Conservation (phyloP, 495 filamentous ascomycete species). For the Penicillium herquei region DNA sequence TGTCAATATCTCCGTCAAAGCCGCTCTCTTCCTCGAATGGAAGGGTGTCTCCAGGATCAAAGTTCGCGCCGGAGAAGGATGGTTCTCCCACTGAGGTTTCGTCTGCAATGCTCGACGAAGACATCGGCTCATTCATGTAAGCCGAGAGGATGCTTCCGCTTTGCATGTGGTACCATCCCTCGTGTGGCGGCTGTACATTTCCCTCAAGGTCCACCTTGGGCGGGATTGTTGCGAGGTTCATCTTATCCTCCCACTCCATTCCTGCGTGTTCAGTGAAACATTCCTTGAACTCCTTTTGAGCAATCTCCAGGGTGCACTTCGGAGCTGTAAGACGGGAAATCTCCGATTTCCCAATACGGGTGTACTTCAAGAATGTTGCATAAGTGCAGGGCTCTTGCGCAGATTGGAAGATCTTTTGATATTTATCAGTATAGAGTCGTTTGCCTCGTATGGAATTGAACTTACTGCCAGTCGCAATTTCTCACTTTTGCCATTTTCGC, state of each 20-base stretch:
- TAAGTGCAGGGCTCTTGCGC: conserved; percentile 47
- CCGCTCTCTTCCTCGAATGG: background rate
- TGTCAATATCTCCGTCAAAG: background rate
- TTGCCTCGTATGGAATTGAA: background rate
- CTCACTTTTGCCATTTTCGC: conserved; percentile 7
- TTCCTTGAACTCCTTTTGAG: conserved; percentile 46
- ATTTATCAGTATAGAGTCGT: background rate
- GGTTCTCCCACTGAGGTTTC: no score
- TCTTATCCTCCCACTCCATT: conserved; percentile 53
- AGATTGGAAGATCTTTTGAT: conserved; percentile 51
- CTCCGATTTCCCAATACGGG: conserved; percentile 21
- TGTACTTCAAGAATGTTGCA: conserved; percentile 37
- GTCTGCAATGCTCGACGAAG: no score
- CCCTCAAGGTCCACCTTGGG: conserved; percentile 24
- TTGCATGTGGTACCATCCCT: conserved; percentile 38
- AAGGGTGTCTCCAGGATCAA: background rate
- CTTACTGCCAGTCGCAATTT: conserved; percentile 33
- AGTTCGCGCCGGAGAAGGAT: no score
- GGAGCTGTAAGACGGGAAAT: conserved; percentile 32
- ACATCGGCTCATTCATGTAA: conserved; percentile 14
- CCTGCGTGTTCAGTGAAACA: conserved; percentile 59
- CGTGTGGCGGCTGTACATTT: conserved; percentile 22
- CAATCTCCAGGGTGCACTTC: conserved; percentile 28
- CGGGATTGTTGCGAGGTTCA: conserved; percentile 9
- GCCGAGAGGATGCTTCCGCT: conserved; percentile 18